Conservation (phyloP, 208 protist genomes). For the Crithidia acanthocephali region DNA sequence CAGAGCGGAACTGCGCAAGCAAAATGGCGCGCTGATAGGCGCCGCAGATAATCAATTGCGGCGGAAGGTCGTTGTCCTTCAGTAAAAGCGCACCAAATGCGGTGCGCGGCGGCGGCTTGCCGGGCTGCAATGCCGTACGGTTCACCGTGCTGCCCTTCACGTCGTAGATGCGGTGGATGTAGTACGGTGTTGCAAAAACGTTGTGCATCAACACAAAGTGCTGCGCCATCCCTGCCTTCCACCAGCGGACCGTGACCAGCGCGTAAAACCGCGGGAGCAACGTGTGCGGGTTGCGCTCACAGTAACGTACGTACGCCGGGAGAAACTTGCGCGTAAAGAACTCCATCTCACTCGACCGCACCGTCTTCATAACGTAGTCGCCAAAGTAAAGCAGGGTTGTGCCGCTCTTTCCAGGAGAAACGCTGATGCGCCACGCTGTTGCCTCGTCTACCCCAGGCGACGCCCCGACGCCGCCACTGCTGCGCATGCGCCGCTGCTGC, state of each 20-base stretch:
- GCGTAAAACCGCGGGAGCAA: constrained; percentile 88
- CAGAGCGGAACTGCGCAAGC: constrained; percentile 86
- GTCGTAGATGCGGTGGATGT: constrained; percentile 93
- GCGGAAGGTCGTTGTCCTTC: constrained; percentile 90
- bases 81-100: constrained; percentile 82
- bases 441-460: constrained; percentile 22
- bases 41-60: constrained; percentile 86
- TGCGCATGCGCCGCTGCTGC: constrained; percentile 15
- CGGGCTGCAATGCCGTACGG: constrained; percentile 55
- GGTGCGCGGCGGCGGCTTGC: constrained; percentile 64
- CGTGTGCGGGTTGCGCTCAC: constrained; percentile 85
- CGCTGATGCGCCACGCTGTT: constrained; percentile 69
- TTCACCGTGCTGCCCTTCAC: constrained; percentile 92
- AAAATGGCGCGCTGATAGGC: constrained; percentile 72
- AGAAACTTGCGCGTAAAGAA: constrained; percentile 77
- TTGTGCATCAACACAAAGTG: constrained; percentile 95
- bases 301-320: constrained; percentile 75
- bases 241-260: constrained; percentile 73
- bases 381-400: constrained; percentile 89
- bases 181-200: constrained; percentile 87
- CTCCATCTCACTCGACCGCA: constrained; percentile 76
- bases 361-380: constrained; percentile 91
- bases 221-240: constrained; percentile 47
- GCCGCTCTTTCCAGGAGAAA: constrained; percentile 87
- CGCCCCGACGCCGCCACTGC: neutral